These are phyloP conservation scores for Jatropha curcas DNA, from an alignment of 345 rosid species.

Conservation along the genomic window DNA sequence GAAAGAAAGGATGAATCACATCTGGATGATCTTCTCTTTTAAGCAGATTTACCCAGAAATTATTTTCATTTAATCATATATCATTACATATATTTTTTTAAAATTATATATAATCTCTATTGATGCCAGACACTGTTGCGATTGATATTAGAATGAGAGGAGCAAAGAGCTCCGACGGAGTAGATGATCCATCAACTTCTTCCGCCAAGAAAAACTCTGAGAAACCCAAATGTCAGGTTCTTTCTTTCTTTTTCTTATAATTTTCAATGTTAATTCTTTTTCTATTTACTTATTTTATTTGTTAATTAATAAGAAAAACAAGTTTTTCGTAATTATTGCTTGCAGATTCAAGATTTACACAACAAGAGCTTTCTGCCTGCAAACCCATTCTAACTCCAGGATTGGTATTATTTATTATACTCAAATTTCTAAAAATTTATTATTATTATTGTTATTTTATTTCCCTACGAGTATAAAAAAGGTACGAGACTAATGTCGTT, in stretches of 20 bases:
- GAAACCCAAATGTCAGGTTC: neutral
- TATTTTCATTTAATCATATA: too few relatives aligned
- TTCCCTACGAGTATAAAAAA: too few relatives aligned
- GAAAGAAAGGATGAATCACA: too few relatives aligned
- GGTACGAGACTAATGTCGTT: too few relatives aligned
- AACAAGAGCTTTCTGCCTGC: constrained; percentile 40
- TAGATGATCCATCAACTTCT: neutral
- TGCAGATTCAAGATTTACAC: constrained; percentile 38
- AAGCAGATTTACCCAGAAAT: neutral
- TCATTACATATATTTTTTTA: neutral
- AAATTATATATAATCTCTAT: neutral
- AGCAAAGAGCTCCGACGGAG: neutral
- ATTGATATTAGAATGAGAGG: constrained; percentile 16
- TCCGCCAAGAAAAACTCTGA: neutral
- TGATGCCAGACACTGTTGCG: neutral
- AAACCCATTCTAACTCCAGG: constrained; percentile 36
- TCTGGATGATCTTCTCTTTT: neutral
- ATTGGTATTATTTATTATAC: constrained; percentile 12
- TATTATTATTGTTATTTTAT: too few relatives aligned
- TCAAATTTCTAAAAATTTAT: too few relatives aligned
- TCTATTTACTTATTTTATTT: neutral
- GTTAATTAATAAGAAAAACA: too few relatives aligned
- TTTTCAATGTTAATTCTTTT: too few relatives aligned
- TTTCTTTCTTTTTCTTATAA: neutral
- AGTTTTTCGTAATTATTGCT: too few relatives aligned